phyloP scores from a whole-genome alignment of 2,329 filamentous ascomycete species.

The Cladobotryum mycophilum region DNA sequence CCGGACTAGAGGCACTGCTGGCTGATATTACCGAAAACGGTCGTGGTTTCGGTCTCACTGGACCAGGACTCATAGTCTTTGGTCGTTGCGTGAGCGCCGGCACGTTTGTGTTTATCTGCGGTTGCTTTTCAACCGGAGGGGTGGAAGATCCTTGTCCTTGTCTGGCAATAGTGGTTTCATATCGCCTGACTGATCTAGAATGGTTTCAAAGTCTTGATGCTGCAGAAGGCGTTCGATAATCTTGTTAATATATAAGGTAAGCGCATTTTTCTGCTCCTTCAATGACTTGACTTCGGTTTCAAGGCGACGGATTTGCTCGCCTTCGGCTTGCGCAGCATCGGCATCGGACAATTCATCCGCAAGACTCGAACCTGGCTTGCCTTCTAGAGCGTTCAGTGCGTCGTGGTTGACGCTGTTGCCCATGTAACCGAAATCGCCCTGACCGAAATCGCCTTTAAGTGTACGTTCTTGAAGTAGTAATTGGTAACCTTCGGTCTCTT shows the following conservation, averaged over 20 bases:
- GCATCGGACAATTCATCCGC: slow-evolving; percentile 82
- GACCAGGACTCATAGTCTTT: slow-evolving; percentile 49
- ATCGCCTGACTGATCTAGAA: slow-evolving; percentile 73
- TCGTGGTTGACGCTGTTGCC: slow-evolving; percentile 54
- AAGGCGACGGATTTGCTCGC: slow-evolving; percentile 54
- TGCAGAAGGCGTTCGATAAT: slow-evolving; percentile 94
- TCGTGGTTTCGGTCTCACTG: slow-evolving; percentile 41
- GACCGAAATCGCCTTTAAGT: slow-evolving; percentile 85
- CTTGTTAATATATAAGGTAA: slow-evolving; percentile 97
- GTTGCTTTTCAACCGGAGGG: slow-evolving; percentile 46
- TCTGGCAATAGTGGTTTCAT: slow-evolving; percentile 34
- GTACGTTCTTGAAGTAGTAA: slow-evolving; percentile 91
- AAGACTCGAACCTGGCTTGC: slow-evolving; percentile 52
- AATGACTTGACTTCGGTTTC: slow-evolving; percentile 73
- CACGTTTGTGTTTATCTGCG: slow-evolving; percentile 23
- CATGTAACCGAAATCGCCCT: slow-evolving; percentile 71
- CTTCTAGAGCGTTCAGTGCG: slow-evolving; percentile 58
- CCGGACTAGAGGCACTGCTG: slow-evolving; percentile 27
- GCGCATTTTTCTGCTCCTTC: slow-evolving; percentile 93
- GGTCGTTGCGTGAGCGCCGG: slow-evolving; percentile 54
- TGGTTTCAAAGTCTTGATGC: slow-evolving; percentile 91
- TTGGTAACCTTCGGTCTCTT: slow-evolving; percentile 98
- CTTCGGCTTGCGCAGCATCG: slow-evolving; percentile 37
- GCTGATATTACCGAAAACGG: slow-evolving; percentile 52
- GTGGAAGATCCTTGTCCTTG: slow-evolving; percentile 78